Percentiles rank a stretch among this genome's conserved stretches.
Evolutionary conservation across 345 rosid genomes (phyloP).

Genomic region (Hibiscus syriacus): DNA sequence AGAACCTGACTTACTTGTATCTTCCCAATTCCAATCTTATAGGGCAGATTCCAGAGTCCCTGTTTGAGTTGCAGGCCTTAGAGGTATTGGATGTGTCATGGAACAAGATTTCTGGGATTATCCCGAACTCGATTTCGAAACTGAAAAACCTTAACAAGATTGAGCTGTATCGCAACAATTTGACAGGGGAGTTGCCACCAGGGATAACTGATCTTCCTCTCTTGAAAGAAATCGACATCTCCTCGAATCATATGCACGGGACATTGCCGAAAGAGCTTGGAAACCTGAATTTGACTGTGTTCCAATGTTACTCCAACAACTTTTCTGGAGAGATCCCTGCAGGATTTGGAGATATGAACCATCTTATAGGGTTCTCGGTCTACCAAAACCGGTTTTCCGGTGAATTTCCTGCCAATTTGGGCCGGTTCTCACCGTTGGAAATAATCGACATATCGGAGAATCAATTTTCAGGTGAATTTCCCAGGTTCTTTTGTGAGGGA

Average conservation of each 20-base stretch:
- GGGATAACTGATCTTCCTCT: slow-evolving; percentile 46
- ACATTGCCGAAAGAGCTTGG: slow-evolving; percentile 50
- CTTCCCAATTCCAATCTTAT: slow-evolving; percentile 31
- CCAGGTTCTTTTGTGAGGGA: slow-evolving; percentile 54
- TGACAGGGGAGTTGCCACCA: slow-evolving; percentile 58
- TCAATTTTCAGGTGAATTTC: slow-evolving; percentile 60
- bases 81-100: slow-evolving; percentile 46
- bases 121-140: slow-evolving; percentile 52
- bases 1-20: slow-evolving; percentile 51
- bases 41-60: slow-evolving; percentile 58
- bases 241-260: slow-evolving; percentile 45
- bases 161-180: slow-evolving; percentile 45
- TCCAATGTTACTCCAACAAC: slow-evolving; percentile 43
- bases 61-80: slow-evolving; percentile 36
- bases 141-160: slow-evolving; percentile 46
- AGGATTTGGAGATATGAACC: slow-evolving; percentile 55
- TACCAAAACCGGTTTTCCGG: slow-evolving; percentile 76
- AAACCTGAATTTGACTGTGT: slow-evolving; percentile 40
- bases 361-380: slow-evolving; percentile 48
- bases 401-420: slow-evolving; percentile 48
- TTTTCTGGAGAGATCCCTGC: slow-evolving; percentile 68
- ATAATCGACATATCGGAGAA: slow-evolving; percentile 81
- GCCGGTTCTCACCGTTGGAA: slow-evolving; percentile 47
- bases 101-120: slow-evolving; percentile 45
- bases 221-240: slow-evolving; percentile 57